A percentile compares a stretch with the other conserved stretches of the same genome.
Evolutionary conservation across 1,284 basidiomycete species (phyloP).

Genomic region (Pseudozyma thailandica): DNA sequence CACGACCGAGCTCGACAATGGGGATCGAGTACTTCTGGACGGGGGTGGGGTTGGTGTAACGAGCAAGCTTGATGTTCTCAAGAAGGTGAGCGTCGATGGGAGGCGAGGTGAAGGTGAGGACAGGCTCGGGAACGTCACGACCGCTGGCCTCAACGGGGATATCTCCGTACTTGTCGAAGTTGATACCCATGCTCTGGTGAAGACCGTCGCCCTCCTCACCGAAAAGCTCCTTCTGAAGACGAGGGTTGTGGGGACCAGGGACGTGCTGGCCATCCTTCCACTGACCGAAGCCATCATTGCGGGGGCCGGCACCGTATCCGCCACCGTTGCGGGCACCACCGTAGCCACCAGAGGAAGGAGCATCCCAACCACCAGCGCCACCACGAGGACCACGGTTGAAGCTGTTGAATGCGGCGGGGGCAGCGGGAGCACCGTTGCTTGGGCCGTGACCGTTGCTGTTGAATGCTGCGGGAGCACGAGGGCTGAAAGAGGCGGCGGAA

Average conservation of each 20-base stretch:
- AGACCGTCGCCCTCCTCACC: constrained; percentile 81
- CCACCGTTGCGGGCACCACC: constrained; percentile 50
- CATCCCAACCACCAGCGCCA: constrained; percentile 53
- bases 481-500: constrained; percentile 42
- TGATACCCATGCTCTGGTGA: constrained; percentile 92
- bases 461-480: constrained; percentile 53
- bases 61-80: constrained; percentile 92
- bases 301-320: constrained; percentile 54
- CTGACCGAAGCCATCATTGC: constrained; percentile 72
- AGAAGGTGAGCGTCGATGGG: constrained; percentile 92
- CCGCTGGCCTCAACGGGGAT: constrained; percentile 99
- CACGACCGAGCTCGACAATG: constrained; percentile 88
- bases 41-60: constrained; percentile 93
- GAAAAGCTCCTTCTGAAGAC: constrained; percentile 94
- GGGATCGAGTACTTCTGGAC: constrained; percentile 99
- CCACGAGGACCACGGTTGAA: constrained; percentile 56
- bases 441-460: constrained; percentile 39
- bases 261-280: constrained; percentile 93
- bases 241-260: constrained; percentile 80
- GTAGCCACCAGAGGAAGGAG: constrained; percentile 38
- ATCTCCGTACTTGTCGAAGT: constrained; percentile 99
- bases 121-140: constrained; percentile 91
- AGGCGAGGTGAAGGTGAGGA: constrained; percentile 85
- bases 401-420: constrained; percentile 56
- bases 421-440: constrained; percentile 38